Percentiles rank a stretch among this genome's conserved stretches.
Conservation (phyloP, 179 eudicot genomes). For the Beta corolliflora region DNA sequence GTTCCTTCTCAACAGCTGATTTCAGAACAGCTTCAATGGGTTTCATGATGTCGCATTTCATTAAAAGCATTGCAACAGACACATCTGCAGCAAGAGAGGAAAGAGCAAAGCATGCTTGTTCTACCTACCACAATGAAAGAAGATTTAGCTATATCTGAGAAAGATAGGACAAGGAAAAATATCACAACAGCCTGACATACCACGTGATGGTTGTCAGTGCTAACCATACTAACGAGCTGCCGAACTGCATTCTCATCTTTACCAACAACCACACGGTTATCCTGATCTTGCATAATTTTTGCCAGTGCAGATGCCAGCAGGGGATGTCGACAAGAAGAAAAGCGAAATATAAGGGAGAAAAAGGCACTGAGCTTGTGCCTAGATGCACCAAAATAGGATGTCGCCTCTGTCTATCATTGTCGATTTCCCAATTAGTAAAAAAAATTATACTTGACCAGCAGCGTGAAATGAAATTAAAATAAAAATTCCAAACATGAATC, state of each 20-base stretch:
- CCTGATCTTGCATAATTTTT: constrained; percentile 92
- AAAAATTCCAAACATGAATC: constrained; percentile 10
- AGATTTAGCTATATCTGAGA: constrained; percentile 24
- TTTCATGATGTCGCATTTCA: constrained; percentile 96
- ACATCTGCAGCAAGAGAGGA: constrained; percentile 90
- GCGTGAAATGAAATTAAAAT: background rate
- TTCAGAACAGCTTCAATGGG: constrained; percentile 79
- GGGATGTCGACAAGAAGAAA: constrained; percentile 99
- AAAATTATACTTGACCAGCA: constrained; percentile 18
- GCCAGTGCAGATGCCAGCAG: constrained; percentile 95
- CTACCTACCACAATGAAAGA: constrained; percentile 60
- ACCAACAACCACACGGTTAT: constrained; percentile 76
- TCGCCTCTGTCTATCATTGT: constrained; percentile 74
- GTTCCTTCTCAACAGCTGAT: constrained; percentile 70
- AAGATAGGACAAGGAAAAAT: background rate
- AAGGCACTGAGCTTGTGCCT: constrained; percentile 94
- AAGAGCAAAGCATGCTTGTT: constrained; percentile 97
- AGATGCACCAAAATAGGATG: constrained; percentile 89
- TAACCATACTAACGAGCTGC: constrained; percentile 98
- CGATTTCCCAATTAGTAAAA: constrained; percentile 26
- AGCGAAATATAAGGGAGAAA: constrained; percentile 94
- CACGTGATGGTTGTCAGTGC: constrained; percentile 96
- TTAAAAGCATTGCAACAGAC: constrained; percentile 73
- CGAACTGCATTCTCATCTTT: constrained; percentile 98
- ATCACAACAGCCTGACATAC: constrained; percentile 43